Evolutionary conservation across 2,329 filamentous ascomycete species (phyloP).

Genomic region (Acephala macrosclerotiorum): DNA sequence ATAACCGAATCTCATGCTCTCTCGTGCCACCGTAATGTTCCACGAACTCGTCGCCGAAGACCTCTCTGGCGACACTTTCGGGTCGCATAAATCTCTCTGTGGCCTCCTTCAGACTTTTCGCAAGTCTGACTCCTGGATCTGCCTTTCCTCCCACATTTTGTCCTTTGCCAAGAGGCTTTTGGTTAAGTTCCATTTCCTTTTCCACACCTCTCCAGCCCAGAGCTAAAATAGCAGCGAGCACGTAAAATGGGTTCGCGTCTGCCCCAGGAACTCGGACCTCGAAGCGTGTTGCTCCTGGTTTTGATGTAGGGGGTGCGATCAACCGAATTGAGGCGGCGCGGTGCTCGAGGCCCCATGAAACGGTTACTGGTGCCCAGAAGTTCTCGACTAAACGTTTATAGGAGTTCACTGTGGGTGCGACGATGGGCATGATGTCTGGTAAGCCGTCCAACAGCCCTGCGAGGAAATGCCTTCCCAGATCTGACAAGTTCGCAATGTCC

Average conservation of each 20-base stretch:
- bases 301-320: conserved; percentile 87
- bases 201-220: conserved; percentile 92
- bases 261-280: conserved; percentile 95
- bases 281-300: conserved; percentile 86
- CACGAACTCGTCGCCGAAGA: conserved; percentile 94
- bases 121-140: conserved; percentile 79
- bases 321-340: conserved; percentile 89
- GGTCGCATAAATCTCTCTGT: conserved; percentile 78
- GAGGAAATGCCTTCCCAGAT: conserved; percentile 90
- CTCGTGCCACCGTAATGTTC: conserved; percentile 94
- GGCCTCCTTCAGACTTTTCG: conserved; percentile 86
- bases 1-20: conserved; percentile 88
- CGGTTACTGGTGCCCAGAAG: conserved; percentile 98
- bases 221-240: conserved; percentile 85
- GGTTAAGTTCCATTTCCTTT: conserved; percentile 84
- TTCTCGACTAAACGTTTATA: conserved; percentile 99
- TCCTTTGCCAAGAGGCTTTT: conserved; percentile 84
- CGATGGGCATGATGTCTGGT: conserved; percentile 92
- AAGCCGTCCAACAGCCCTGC: conserved; percentile 89
- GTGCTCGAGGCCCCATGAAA: conserved; percentile 96
- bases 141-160: conserved; percentile 77
- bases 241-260: conserved; percentile 88
- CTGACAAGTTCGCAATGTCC: conserved; percentile 82
- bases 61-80: conserved; percentile 88
- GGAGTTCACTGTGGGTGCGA: conserved; percentile 95